phyloP scores from a whole-genome alignment of 2,329 filamentous ascomycete species.

The Aspergillus sp. region DNA sequence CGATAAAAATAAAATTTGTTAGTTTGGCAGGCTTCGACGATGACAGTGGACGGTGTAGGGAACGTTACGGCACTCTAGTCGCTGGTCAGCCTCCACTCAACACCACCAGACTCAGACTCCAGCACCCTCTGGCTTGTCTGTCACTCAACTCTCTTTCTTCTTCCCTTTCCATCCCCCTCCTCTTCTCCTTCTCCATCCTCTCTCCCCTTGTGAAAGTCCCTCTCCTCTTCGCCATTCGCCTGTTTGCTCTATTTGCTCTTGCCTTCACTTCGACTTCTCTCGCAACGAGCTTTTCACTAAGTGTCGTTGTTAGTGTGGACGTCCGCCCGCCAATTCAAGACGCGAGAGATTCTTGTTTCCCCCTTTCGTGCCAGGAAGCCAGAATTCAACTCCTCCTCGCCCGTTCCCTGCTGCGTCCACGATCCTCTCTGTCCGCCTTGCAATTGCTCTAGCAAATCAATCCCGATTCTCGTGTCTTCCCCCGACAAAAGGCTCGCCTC shows the following conservation, averaged over 20 bases:
- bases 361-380: conserved; percentile 18
- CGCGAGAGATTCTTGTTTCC: conserved; percentile 29
- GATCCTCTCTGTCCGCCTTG: conserved; percentile 17
- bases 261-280: conserved; percentile 20
- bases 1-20: conserved; percentile 9
- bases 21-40: not conserved
- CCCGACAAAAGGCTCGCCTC: conserved; percentile 7
- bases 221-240: conserved; percentile 50
- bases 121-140: conserved; percentile 7
- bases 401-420: conserved; percentile 15
- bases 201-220: conserved; percentile 47
- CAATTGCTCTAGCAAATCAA: conserved; percentile 16
- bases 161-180: conserved; percentile 13
- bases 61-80: conserved; percentile 12
- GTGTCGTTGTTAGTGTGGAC: conserved; percentile 49
- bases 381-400: conserved; percentile 12
- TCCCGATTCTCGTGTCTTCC: conserved; percentile 16
- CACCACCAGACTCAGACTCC: conserved; percentile 9
- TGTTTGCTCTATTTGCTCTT: conserved; percentile 21
- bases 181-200: conserved; percentile 36
- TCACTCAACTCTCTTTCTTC: conserved; percentile 7
- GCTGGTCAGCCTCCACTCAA: conserved; percentile 13
- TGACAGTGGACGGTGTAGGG: not conserved
- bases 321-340: conserved; percentile 30
- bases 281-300: conserved; percentile 58